A percentile compares a stretch with the other conserved stretches of the same genome.
Evolutionary conservation across 2,329 filamentous ascomycete species (phyloP).

Genomic region (Ceratocystis eucalypticola): DNA sequence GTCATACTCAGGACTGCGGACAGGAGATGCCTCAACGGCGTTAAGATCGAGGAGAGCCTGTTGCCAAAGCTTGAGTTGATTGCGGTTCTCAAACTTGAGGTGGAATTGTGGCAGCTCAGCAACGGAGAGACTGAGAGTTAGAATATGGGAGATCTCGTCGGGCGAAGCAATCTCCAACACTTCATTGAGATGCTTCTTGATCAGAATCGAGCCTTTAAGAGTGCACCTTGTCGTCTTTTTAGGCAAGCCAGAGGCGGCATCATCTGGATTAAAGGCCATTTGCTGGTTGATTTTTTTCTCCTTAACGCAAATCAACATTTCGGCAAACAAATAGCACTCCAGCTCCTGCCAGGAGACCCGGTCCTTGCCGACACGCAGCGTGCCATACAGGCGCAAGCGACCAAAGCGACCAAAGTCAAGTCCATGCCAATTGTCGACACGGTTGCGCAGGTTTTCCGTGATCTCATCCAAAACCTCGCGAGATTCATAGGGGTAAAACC

Average conservation of each 20-base stretch:
- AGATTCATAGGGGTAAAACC: conserved; percentile 59
- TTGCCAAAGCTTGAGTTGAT: conserved; percentile 81
- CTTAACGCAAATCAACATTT: conserved; percentile 99
- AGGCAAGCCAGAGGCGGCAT: conserved; percentile 31
- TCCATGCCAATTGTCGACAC: conserved; percentile 98
- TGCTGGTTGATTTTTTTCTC: conserved; percentile 62
- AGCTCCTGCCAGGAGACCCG: conserved; percentile 94
- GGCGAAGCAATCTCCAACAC: conserved; percentile 53
- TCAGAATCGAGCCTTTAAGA: conserved; percentile 91
- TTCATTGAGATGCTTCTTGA: conserved; percentile 93
- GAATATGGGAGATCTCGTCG: conserved; percentile 56
- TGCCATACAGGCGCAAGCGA: conserved; percentile 78
- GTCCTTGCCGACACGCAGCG: conserved; percentile 88
- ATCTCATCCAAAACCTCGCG: conserved; percentile 67
- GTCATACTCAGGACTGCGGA: conserved; percentile 65
- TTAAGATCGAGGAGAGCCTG: conserved; percentile 77
- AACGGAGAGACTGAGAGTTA: conserved; percentile 84
- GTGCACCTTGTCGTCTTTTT: conserved; percentile 65
- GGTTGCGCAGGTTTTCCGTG: conserved; percentile 66
- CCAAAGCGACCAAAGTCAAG: conserved; percentile 89
- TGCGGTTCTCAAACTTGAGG: conserved; percentile 70
- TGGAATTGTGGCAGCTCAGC: conserved; percentile 88
- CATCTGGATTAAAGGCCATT: conserved; percentile 47
- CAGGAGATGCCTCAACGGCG: conserved; percentile 47
- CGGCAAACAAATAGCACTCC: conserved; percentile 90